phyloP scores from a whole-genome alignment of 225 moss, liverwort and hornwort genomes.

The Lunularia cruciata region DNA sequence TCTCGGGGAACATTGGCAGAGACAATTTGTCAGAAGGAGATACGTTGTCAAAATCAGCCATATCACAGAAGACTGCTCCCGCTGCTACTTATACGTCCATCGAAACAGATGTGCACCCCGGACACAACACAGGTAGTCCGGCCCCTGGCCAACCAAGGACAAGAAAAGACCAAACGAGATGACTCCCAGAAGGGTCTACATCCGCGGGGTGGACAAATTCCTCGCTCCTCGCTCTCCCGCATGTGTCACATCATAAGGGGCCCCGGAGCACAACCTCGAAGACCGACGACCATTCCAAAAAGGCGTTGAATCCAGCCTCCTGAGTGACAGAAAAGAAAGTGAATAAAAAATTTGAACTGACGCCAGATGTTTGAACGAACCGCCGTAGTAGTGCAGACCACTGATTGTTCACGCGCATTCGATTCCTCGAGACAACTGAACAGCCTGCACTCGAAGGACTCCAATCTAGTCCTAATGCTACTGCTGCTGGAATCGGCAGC shows the following conservation, averaged over 20 bases:
- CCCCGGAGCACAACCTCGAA: too few relatives aligned
- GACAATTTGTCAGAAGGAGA: not conserved
- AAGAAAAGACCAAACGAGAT: not conserved
- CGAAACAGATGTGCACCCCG: not conserved
- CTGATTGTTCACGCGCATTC: not conserved
- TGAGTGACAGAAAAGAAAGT: not conserved
- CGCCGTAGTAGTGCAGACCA: not conserved
- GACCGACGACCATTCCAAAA: not conserved
- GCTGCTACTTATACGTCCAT: constrained; percentile 2
- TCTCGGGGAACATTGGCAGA: constrained; percentile 14
- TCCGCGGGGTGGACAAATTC: not conserved
- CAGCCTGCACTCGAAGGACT: too few relatives aligned
- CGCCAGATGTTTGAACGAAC: not conserved
- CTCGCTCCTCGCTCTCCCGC: not conserved
- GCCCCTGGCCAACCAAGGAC: not conserved
- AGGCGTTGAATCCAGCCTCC: not conserved
- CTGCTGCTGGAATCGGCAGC: not conserved
- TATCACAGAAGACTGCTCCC: not conserved
- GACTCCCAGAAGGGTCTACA: not conserved
- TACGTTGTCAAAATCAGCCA: not conserved
- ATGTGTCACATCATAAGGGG: too few relatives aligned
- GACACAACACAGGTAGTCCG: not conserved
- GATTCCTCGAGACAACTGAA: too few relatives aligned
- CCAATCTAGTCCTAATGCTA: too few relatives aligned
- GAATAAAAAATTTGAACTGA: not conserved